These are phyloP conservation scores for Penicillium sp. DNA, from an alignment of 2,329 filamentous ascomycete species.

Conservation along the genomic window DNA sequence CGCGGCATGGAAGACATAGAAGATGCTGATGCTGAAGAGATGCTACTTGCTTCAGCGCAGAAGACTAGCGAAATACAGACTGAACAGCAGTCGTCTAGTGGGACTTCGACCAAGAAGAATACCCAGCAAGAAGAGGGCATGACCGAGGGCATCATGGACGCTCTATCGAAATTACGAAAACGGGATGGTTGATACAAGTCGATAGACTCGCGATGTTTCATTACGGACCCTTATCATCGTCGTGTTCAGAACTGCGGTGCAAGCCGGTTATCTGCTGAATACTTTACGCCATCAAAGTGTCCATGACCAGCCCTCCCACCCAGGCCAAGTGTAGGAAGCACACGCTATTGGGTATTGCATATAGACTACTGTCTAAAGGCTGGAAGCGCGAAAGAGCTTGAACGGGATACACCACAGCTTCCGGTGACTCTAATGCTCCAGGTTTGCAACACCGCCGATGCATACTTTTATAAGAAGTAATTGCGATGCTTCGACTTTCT, in stretches of 20 bases:
- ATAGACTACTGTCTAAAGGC: background rate
- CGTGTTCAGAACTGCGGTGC: background rate
- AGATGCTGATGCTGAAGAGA: constrained; percentile 45
- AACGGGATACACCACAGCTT: background rate
- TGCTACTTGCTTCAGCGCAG: constrained; percentile 32
- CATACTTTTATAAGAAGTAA: background rate
- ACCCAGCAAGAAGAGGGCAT: constrained; percentile 39
- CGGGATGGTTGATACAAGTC: constrained; percentile 17
- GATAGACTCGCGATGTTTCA: background rate
- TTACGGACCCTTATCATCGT: background rate
- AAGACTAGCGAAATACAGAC: constrained; percentile 20
- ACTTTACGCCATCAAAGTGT: background rate
- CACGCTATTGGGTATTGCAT: background rate
- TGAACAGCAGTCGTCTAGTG: constrained; percentile 17
- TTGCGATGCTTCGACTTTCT: constrained; percentile 10
- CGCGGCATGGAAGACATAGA: constrained; percentile 24
- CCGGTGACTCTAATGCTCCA: background rate
- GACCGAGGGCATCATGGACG: constrained; percentile 57
- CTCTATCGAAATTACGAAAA: constrained; percentile 52
- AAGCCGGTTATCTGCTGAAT: background rate
- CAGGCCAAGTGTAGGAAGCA: background rate
- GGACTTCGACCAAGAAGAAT: constrained; percentile 14
- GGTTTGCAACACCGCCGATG: constrained; percentile 2
- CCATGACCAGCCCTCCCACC: background rate
- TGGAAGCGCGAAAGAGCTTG: background rate